Base-by-base conservation (phyloP, 176 grass and related monocot species). In the barley (Hordeum vulgare) region DNA sequence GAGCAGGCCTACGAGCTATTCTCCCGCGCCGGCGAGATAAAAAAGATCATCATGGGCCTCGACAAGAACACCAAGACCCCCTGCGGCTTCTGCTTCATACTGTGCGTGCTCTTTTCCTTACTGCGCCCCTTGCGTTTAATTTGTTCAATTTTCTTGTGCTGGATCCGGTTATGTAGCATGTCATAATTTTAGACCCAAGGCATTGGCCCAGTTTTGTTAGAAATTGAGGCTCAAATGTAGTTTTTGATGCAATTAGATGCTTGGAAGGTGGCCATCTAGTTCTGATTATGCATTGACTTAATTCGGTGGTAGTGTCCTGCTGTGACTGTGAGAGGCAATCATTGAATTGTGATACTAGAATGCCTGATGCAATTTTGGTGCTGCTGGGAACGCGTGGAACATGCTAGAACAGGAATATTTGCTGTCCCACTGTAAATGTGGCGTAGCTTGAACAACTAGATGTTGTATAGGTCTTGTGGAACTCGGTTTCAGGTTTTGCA, bases 41-140 rank as follows among this genome's bases (percentile, higher is more conserved):
- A 96, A 81, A 99, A 99, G 83, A 99, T 99, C 66, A 94, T 99
- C 42, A 99, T 99, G 96, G 96, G 96, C 8, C 86, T 99, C 54
- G 96, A 96, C 72, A 99, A 99, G 85, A 99, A 93, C 78, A 61
- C 74, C 45, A 99, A 96, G 85, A 99, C 96, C 58, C 96, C 96
- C 35, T 99, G 93, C 72, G 96, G 96, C 64, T 99, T 99, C 91
- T 99, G 89, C 85, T 99, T 99, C 70, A 21, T 99, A 28, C 60
- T 94, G 93, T 99, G 61, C 70, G 87, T 8, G 56, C 73, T 63
- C 70, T 40, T 27, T 23, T 9, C 25, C 26, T n/a, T 44, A 14
- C 35, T 73, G 7, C 25, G 2, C 23, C 2, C 21, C 71, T 34
- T 53, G 27, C 26, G 15, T 65, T 45, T 24, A 26, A 2, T 73